Evolutionary conservation across 2,329 filamentous ascomycete species (phyloP).

Genomic region (Pseudonectria buxi): DNA sequence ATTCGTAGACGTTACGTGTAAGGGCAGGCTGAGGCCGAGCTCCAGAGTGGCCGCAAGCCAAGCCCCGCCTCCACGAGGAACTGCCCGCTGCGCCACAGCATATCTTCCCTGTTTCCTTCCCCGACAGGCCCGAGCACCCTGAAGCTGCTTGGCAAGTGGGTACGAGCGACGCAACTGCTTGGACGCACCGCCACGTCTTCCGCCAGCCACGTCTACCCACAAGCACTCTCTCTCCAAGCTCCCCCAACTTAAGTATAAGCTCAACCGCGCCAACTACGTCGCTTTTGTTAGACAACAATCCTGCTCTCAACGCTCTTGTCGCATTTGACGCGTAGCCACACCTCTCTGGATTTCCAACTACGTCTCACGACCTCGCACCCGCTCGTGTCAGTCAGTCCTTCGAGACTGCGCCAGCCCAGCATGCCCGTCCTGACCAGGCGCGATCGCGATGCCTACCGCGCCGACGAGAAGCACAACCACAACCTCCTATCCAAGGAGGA

Average conservation of each 20-base stretch:
- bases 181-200: background rate
- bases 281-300: slow-evolving; percentile 7
- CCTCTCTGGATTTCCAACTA: background rate
- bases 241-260: slow-evolving; percentile 22
- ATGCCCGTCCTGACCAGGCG: slow-evolving; percentile 29
- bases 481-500: slow-evolving; percentile 29
- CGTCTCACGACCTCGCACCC: background rate
- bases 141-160: too few relatives aligned
- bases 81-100: too few relatives aligned
- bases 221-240: slow-evolving; percentile 10
- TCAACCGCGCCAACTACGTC: slow-evolving; percentile 6
- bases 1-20: slow-evolving; percentile 8
- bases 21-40: too few relatives aligned
- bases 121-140: too few relatives aligned
- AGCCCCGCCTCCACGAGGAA: too few relatives aligned
- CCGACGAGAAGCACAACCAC: slow-evolving; percentile 31
- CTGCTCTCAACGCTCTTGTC: slow-evolving; percentile 1
- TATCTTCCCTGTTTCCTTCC: too few relatives aligned
- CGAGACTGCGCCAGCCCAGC: slow-evolving; percentile 21
- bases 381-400: slow-evolving; percentile 17
- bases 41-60: too few relatives aligned
- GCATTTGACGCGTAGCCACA: background rate
- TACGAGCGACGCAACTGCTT: too few relatives aligned
- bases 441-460: slow-evolving; percentile 34
- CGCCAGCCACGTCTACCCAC: slow-evolving; percentile 17